These are phyloP conservation scores for Chaetomium cochliodes DNA, from an alignment of 495 filamentous ascomycete species.

Conservation along the genomic window DNA sequence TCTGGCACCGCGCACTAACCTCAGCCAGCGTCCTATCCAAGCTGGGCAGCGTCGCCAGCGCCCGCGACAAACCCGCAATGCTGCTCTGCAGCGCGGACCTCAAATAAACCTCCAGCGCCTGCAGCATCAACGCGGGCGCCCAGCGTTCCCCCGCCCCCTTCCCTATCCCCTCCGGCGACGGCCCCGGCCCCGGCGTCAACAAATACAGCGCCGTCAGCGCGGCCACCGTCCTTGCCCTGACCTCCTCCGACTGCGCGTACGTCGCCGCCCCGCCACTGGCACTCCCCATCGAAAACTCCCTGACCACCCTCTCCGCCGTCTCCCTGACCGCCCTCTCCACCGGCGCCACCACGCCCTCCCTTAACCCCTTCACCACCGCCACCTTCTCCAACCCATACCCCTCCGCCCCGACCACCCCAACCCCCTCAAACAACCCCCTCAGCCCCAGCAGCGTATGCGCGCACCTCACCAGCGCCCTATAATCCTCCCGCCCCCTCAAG, in stretches of 20 bases:
- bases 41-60: slow-evolving; percentile 74
- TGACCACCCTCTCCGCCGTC: slow-evolving; percentile 74
- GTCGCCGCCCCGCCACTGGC: slow-evolving; percentile 55
- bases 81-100: slow-evolving; percentile 70
- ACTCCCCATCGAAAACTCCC: slow-evolving; percentile 78
- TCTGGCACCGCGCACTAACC: slow-evolving; percentile 81
- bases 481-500: slow-evolving; percentile 58
- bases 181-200: slow-evolving; percentile 62
- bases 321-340: slow-evolving; percentile 66
- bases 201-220: slow-evolving; percentile 78
- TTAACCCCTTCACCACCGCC: slow-evolving; percentile 63
- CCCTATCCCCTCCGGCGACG: slow-evolving; percentile 51
- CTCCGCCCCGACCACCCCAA: slow-evolving; percentile 59
- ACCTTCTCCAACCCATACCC: slow-evolving; percentile 72
- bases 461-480: slow-evolving; percentile 73
- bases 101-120: slow-evolving; percentile 77
- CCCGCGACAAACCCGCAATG: slow-evolving; percentile 65
- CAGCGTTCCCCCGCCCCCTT: slow-evolving; percentile 48
- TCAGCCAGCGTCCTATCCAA: slow-evolving; percentile 81
- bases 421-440: slow-evolving; percentile 65
- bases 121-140: slow-evolving; percentile 69
- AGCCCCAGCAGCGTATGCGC: slow-evolving; percentile 72
- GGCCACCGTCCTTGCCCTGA: slow-evolving; percentile 66
- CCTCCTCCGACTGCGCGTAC: slow-evolving; percentile 78
- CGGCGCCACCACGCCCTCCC: slow-evolving; percentile 63